These are phyloP conservation scores for Suhomyces coccinellae DNA, from an alignment of 1,139 yeast genomes.

Conservation along the genomic window DNA sequence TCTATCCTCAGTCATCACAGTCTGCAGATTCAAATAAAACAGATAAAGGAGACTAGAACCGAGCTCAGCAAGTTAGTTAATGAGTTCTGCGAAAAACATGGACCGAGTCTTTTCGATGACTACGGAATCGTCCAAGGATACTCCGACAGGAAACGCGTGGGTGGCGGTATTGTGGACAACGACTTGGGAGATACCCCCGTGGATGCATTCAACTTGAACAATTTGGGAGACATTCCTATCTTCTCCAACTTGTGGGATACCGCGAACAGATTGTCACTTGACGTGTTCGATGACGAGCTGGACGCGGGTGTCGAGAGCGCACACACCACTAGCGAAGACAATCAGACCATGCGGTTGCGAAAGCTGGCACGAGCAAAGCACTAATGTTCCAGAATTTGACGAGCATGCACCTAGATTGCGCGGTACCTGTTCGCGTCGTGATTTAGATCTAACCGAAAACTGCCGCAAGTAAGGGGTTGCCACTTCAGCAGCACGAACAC, in stretches of 20 bases:
- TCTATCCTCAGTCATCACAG: conserved; percentile 45
- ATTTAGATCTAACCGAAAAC: background rate
- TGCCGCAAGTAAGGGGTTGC: too few relatives aligned
- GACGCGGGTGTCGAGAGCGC: background rate
- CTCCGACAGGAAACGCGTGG: conserved; percentile 15
- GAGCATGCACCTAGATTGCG: background rate
- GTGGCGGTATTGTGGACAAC: conserved; percentile 10
- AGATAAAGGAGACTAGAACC: conserved; percentile 56
- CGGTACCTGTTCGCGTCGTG: conserved; percentile 5
- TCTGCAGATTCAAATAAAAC: conserved; percentile 41
- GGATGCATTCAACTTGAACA: conserved; percentile 20
- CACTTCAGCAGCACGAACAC: too few relatives aligned
- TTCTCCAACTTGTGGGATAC: conserved; percentile 29
- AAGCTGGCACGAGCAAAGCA: background rate
- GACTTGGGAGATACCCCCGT: conserved; percentile 9
- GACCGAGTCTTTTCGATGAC: conserved; percentile 80
- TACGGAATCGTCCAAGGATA: conserved; percentile 36
- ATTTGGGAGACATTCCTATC: conserved; percentile 36
- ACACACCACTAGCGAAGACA: background rate
- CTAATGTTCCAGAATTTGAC: background rate
- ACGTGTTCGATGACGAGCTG: conserved; percentile 1
- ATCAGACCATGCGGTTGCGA: conserved; percentile 1
- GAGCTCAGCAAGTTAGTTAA: conserved; percentile 61
- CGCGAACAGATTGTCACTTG: conserved; percentile 6
- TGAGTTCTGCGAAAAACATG: conserved; percentile 66